Percentiles rank a stretch among this genome's conserved stretches.
These are phyloP conservation scores for Brassica balearica DNA, from an alignment of 441 rosid genomes.

Conservation along the genomic window DNA sequence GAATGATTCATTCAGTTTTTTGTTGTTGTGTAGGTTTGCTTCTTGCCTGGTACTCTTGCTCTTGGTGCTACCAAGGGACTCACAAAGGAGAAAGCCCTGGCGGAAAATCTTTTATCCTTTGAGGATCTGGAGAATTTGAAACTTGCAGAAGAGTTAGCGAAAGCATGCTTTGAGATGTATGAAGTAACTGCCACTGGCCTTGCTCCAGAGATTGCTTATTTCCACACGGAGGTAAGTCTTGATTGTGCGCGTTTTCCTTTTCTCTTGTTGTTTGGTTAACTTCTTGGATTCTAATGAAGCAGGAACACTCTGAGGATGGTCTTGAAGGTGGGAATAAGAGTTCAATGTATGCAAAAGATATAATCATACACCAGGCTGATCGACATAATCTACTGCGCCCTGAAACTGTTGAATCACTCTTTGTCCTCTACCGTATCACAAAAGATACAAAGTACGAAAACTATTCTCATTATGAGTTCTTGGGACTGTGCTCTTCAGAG, in stretches of 20 bases:
- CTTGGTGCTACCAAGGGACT: constrained; percentile 96
- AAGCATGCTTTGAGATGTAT: constrained; percentile 97
- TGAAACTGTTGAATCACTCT: constrained; percentile 95
- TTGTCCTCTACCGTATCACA: constrained; percentile 83
- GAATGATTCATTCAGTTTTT: background rate
- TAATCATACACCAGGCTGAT: constrained; percentile 85
- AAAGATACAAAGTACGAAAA: constrained; percentile 75
- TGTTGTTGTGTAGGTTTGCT: constrained; percentile 69
- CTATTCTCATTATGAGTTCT: constrained; percentile 25
- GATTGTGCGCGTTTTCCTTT: background rate
- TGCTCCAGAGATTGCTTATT: constrained; percentile 97
- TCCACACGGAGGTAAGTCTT: constrained; percentile 76
- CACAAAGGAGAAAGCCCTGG: constrained; percentile 80
- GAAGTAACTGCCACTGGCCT: constrained; percentile 94
- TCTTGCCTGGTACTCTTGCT: constrained; percentile 93
- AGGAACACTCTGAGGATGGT: constrained; percentile 83
- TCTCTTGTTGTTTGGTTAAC: constrained; percentile 31
- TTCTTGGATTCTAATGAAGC: constrained; percentile 44
- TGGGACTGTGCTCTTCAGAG: background rate
- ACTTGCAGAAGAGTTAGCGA: constrained; percentile 94
- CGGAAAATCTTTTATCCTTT: constrained; percentile 77
- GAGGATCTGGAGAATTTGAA: constrained; percentile 91
- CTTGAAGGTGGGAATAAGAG: constrained; percentile 93
- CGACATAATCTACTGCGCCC: constrained; percentile 95
- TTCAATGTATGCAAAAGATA: constrained; percentile 76